Evolutionary conservation across 2,329 filamentous ascomycete genomes (phyloP), one percentile per base, ranked within the genome.

Genomic region (Monascus ruber): DNA sequence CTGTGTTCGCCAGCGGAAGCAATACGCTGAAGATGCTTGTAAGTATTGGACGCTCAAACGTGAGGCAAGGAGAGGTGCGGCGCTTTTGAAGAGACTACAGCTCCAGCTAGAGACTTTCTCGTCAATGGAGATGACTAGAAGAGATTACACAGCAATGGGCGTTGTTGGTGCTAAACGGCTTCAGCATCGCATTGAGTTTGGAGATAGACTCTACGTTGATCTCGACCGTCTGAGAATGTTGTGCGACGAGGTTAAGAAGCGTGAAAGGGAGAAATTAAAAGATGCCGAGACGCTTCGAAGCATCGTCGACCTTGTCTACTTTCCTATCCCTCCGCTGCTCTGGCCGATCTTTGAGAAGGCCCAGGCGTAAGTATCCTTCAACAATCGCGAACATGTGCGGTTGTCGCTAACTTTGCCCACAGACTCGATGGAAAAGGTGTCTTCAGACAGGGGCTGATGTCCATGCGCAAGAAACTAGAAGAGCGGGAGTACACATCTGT

Each of bases 21-120:
- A 95, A 44, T 98, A 86, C 59, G 81, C 93, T 2, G 82, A 86
- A 41, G 89, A 95, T 60, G 85, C 85, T 2, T 96, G 89, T 66
- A 87, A 86, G 51, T 98, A 96, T 64, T 98, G 91, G 91, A 96
- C 91, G 0, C 64, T 98, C 46, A 98, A 98, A 66, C 79, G 91
- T 40, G 91, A 98, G 61, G 85, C 89, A 45, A 79, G 91, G 28
- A 76, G 91, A 42, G 91, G 91, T 35, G 91, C 91, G 26, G 86
- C 91, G 4, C 71, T 98, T 40, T 73, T 98, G 43, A 96, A 96
- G 65, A 79, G 91, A 29, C 72, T 98, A 17, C 91, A 98, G 59
- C 68, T 96, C 41, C 88, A 95, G 60, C 83, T 95, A 73, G 89
- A 96, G 61, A 85, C 86, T 0, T 98, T 96, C 61, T 89, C 89